Conservation (phyloP, 768 basidiomycete genomes). For the Coprinellus micaceus region DNA sequence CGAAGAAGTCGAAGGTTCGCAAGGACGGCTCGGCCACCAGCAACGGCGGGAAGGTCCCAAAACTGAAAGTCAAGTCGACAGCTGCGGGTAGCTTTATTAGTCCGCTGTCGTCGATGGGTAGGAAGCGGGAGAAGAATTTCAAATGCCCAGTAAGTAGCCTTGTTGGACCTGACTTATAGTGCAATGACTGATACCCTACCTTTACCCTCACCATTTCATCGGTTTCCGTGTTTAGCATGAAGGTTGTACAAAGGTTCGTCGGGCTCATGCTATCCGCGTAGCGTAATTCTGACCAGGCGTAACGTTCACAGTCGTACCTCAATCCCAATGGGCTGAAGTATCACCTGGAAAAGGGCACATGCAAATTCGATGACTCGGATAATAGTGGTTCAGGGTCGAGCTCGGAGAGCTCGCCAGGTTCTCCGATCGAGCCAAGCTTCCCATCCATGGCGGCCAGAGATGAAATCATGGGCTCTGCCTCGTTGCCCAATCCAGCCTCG, state of each 20-base stretch:
- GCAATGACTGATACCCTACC: not conserved
- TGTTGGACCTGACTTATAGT: not conserved
- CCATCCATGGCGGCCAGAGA: not conserved
- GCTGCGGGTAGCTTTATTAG: slow-evolving; percentile 3
- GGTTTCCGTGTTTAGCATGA: slow-evolving; percentile 26
- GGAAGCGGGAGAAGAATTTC: slow-evolving; percentile 41
- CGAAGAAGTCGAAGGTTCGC: not conserved
- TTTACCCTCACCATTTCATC: not conserved
- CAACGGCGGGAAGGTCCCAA: not conserved
- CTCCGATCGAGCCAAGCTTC: not conserved
- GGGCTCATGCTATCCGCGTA: not conserved
- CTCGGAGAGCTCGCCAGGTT: not conserved
- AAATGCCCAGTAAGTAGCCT: slow-evolving; percentile 43
- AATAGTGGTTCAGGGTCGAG: not conserved
- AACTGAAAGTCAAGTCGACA: not conserved
- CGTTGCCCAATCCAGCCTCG: too few species aligned
- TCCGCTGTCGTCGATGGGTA: not conserved
- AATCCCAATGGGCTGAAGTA: slow-evolving; percentile 69
- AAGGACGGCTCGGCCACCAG: not conserved
- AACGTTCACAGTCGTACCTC: slow-evolving; percentile 44
- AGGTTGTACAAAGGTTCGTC: slow-evolving; percentile 53
- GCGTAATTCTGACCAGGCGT: not conserved
- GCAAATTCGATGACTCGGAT: slow-evolving; percentile 36
- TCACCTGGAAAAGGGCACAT: slow-evolving; percentile 64
- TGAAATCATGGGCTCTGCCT: too few species aligned